These are phyloP conservation scores for Phaffia tasmanica DNA, from an alignment of 768 basidiomycete genomes.

Conservation along the genomic window DNA sequence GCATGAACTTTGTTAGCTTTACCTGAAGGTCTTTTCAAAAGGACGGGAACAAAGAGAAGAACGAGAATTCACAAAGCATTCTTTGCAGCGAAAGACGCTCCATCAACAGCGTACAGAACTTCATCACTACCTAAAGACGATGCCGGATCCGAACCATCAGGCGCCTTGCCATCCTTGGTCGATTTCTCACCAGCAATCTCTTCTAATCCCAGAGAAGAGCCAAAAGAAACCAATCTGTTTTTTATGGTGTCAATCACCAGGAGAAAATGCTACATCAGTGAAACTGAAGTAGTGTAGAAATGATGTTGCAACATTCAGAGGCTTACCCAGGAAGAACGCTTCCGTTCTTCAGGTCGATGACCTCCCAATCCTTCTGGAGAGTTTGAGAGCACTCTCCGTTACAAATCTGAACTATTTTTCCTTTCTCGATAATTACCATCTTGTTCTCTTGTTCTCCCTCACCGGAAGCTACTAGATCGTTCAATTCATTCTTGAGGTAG, in stretches of 20 bases:
- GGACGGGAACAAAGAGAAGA: slow-evolving; percentile 24
- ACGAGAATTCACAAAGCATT: slow-evolving; percentile 50
- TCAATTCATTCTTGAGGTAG: slow-evolving; percentile 37
- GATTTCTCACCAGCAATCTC: slow-evolving; percentile 57
- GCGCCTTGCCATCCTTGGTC: slow-evolving; percentile 46
- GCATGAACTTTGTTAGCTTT: neutral
- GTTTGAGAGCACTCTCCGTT: slow-evolving; percentile 35
- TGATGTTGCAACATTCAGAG: too few species aligned
- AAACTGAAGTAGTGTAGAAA: too few species aligned
- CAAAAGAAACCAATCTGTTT: slow-evolving; percentile 51
- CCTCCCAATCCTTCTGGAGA: slow-evolving; percentile 33
- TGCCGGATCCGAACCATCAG: slow-evolving; percentile 26
- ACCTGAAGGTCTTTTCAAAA: slow-evolving; percentile 21
- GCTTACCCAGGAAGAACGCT: slow-evolving; percentile 43
- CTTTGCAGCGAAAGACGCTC: slow-evolving; percentile 56
- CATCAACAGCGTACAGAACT: slow-evolving; percentile 57
- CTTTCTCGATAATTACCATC: slow-evolving; percentile 48
- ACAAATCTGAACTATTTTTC: slow-evolving; percentile 46
- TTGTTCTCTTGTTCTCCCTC: slow-evolving; percentile 28
- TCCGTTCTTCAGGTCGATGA: slow-evolving; percentile 57
- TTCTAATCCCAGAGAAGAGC: slow-evolving; percentile 55
- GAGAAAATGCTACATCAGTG: neutral
- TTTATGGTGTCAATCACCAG: neutral
- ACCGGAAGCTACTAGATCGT: slow-evolving; percentile 22
- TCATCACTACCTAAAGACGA: neutral